A percentile compares a stretch with the other conserved stretches of the same genome.
phyloP scores from a whole-genome alignment of 2,329 filamentous ascomycete genomes.

The Apiospora kogelbergensis region DNA sequence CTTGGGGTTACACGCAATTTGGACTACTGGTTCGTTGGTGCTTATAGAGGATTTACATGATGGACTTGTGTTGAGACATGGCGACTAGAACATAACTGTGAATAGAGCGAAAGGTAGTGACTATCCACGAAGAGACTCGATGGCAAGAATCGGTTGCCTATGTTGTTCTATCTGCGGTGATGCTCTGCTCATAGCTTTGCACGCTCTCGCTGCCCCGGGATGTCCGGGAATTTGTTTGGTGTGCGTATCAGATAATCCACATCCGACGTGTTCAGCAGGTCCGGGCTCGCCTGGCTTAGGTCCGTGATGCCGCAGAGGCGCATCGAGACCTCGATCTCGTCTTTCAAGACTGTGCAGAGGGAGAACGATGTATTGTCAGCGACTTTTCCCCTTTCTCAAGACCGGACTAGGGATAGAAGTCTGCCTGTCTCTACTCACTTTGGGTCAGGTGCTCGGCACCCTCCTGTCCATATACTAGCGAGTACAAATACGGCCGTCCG shows the following conservation, averaged over 20 bases:
- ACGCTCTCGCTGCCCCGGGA: background rate
- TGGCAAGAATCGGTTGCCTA: too few species aligned
- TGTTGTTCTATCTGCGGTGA: too few species aligned
- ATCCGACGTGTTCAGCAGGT: constrained; percentile 46
- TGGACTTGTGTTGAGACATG: background rate
- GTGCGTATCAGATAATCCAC: constrained; percentile 47
- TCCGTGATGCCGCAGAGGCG: constrained; percentile 44
- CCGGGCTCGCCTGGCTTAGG: constrained; percentile 41
- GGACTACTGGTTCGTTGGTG: background rate
- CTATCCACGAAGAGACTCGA: too few species aligned
- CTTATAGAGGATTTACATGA: background rate
- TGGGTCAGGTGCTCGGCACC: constrained; percentile 54
- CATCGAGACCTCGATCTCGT: constrained; percentile 49
- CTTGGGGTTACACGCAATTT: background rate
- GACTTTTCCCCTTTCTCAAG: constrained; percentile 14
- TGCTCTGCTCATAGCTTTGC: constrained; percentile 6
- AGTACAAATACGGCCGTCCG: constrained; percentile 50
- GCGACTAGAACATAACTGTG: background rate
- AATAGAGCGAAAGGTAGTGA: too few species aligned
- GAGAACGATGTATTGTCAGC: background rate
- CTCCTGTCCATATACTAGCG: constrained; percentile 49
- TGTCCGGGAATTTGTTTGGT: constrained; percentile 10
- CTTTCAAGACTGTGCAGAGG: constrained; percentile 15
- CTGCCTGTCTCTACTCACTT: constrained; percentile 41
- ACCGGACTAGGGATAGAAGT: too few species aligned